Evolutionary conservation across 1,284 basidiomycete species (phyloP).

Genomic region (Veloboletus limbatus): DNA sequence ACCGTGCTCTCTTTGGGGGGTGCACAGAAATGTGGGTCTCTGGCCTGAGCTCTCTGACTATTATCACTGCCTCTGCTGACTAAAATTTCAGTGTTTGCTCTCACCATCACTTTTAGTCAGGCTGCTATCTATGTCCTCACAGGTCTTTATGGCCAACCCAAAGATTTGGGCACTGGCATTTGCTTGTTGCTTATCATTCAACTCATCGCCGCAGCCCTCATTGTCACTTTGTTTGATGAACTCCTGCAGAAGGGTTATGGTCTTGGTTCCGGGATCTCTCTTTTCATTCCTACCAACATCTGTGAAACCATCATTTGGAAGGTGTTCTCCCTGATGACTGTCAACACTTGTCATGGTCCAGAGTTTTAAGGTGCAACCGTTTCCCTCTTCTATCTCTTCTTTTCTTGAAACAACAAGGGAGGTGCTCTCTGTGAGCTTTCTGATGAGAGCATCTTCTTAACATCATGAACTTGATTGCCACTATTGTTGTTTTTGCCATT

Average conservation of each 20-base stretch:
- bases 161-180: conserved; percentile 94
- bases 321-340: conserved; percentile 95
- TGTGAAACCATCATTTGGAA: conserved; percentile 99
- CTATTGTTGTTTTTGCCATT: conserved; percentile 86
- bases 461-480: conserved; percentile 96
- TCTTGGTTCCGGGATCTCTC: conserved; percentile 96
- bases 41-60: background rate
- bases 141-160: conserved; percentile 93
- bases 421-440: conserved; percentile 97
- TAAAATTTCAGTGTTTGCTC: conserved; percentile 76
- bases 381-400: conserved; percentile 95
- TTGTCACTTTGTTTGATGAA: conserved; percentile 98
- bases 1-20: conserved; percentile 93
- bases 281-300: conserved; percentile 99
- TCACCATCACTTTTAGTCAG: conserved; percentile 95
- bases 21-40: conserved; percentile 86
- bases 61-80: conserved; percentile 1
- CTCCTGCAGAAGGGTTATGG: conserved; percentile 99
- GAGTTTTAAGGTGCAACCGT: conserved; percentile 98
- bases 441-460: conserved; percentile 97
- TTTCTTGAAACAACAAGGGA: conserved; percentile 99
- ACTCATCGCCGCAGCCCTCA: conserved; percentile 89
- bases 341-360: conserved; percentile 97
- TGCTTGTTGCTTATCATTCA: conserved; percentile 95
- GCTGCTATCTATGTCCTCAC: conserved; percentile 97